Evolutionary conservation across 345 rosid species (phyloP).

Genomic region (Euphorbia tirucalli): DNA sequence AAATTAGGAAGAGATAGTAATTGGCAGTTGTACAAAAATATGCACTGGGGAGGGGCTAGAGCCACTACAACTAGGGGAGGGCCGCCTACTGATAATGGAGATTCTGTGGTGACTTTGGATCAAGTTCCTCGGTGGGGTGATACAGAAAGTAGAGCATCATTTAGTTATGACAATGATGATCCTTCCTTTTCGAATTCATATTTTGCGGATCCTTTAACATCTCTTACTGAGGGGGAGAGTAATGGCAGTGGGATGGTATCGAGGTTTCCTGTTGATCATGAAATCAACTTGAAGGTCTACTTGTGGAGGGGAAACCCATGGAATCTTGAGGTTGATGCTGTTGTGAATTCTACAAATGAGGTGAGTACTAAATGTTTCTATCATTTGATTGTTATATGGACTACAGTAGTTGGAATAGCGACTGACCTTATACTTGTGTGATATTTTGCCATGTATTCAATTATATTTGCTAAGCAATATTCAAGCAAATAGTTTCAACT

Average conservation of each 20-base stretch:
- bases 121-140: conserved; percentile 94
- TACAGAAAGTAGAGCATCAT: conserved; percentile 56
- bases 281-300: conserved; percentile 75
- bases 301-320: conserved; percentile 96
- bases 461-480: neutral
- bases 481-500: neutral
- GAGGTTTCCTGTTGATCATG: conserved; percentile 84
- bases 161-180: conserved; percentile 60
- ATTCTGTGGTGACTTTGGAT: conserved; percentile 73
- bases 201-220: conserved; percentile 71
- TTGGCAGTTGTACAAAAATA: conserved; percentile 30
- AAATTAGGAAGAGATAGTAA: conserved; percentile 18
- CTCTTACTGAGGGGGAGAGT: conserved; percentile 45
- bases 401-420: neutral
- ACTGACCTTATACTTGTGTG: neutral
- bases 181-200: conserved; percentile 51
- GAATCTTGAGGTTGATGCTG: conserved; percentile 98
- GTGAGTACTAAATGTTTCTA: conserved; percentile 32
- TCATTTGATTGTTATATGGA: neutral
- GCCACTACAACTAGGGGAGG: conserved; percentile 32
- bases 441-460: neutral
- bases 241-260: conserved; percentile 58
- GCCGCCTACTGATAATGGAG: conserved; percentile 41
- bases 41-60: conserved; percentile 69
- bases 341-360: conserved; percentile 97